These are phyloP conservation scores for Primulina tabacum DNA, from an alignment of 257 asterid species.

Conservation along the genomic window DNA sequence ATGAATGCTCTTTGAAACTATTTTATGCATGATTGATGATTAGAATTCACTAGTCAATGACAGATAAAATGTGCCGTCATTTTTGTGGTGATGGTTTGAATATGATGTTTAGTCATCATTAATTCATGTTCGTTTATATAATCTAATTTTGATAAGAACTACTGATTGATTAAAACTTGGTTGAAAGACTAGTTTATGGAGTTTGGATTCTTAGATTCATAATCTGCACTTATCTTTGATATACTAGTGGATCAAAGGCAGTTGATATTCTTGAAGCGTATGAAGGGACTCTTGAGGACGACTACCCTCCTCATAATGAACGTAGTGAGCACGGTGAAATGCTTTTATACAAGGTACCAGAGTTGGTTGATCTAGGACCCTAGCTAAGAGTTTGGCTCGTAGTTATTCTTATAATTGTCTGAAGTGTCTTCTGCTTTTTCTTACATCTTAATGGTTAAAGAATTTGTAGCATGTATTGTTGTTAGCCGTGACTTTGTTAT, in stretches of 20 bases:
- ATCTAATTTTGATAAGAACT: background rate
- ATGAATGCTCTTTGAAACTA: background rate
- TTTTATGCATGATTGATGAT: background rate
- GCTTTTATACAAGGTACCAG: conserved; percentile 89
- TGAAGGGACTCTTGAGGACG: conserved; percentile 99
- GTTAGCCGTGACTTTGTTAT: conserved; percentile 17
- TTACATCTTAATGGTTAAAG: conserved; percentile 7
- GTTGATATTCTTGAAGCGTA: conserved; percentile 95
- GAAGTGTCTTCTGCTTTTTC: conserved; percentile 20
- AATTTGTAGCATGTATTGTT: background rate
- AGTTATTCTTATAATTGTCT: conserved; percentile 10
- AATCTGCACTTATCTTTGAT: conserved; percentile 21
- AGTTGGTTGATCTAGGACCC: conserved; percentile 1
- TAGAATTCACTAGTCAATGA: too few species aligned
- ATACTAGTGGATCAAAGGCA: conserved; percentile 81
- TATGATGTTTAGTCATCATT: background rate
- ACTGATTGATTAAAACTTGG: too few species aligned
- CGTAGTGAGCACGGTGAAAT: conserved; percentile 96
- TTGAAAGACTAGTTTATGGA: conserved; percentile 1
- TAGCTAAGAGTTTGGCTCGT: conserved; percentile 13
- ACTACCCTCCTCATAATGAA: conserved; percentile 94
- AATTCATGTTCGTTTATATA: background rate
- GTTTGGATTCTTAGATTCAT: conserved; percentile 18
- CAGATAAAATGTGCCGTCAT: background rate
- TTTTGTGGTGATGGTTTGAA: background rate